Evolutionary conservation across 1,139 yeast genomes (phyloP).

Genomic region (Petasospora rhodanensis): DNA sequence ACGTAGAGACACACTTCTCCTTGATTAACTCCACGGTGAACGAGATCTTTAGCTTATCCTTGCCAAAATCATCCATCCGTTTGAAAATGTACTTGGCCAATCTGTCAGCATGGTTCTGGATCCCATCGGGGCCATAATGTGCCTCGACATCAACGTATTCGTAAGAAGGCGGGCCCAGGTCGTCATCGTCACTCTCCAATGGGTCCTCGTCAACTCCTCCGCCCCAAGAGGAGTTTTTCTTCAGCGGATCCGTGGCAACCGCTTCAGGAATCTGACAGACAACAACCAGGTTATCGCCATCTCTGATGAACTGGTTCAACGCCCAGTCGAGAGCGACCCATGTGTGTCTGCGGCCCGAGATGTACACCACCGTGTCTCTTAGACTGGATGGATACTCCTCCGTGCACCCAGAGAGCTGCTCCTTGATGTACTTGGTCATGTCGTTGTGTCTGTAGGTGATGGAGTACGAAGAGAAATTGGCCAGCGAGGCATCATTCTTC

Average conservation of each 20-base stretch:
- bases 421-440: constrained; percentile 14
- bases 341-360: constrained; percentile 62
- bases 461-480: constrained; percentile 17
- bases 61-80: constrained; percentile 12
- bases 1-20: constrained; percentile 35
- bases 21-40: constrained; percentile 53
- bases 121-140: constrained; percentile 8
- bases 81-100: constrained; percentile 16
- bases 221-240: background rate
- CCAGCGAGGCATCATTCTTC: constrained; percentile 11
- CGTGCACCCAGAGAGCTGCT: constrained; percentile 1
- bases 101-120: constrained; percentile 25
- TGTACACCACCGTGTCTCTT: constrained; percentile 53
- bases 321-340: constrained; percentile 74
- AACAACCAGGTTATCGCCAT: constrained; percentile 64
- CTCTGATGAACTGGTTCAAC: constrained; percentile 43
- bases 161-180: constrained; percentile 17
- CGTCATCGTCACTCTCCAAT: constrained; percentile 2
- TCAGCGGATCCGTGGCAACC: constrained; percentile 9
- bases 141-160: constrained; percentile 16
- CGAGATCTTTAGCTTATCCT: constrained; percentile 36
- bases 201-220: background rate
- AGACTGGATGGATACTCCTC: constrained; percentile 11
- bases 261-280: constrained; percentile 32
- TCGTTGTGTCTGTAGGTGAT: constrained; percentile 16